A percentile compares a stretch with the other conserved stretches of the same genome.
phyloP scores from a whole-genome alignment of 225 moss, liverwort and hornwort species.

The Thuidium tamariscinum region DNA sequence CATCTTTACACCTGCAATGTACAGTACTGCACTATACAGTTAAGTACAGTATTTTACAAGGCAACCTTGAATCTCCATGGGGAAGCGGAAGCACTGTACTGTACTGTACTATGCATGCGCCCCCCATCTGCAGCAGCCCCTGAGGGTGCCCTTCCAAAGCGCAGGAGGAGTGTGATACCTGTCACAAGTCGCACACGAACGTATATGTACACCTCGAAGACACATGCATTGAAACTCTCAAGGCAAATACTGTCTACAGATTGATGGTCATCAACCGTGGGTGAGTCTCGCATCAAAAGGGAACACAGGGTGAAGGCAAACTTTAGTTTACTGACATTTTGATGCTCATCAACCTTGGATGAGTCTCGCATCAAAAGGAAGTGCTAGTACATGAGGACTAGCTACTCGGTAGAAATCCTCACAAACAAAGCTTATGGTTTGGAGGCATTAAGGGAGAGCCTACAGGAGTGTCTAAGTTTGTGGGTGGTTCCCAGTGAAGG shows the following conservation, averaged over 20 bases:
- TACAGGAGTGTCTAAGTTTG: not conserved
- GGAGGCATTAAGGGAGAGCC: not conserved
- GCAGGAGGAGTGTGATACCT: not conserved
- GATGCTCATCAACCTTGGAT: conserved; percentile 17
- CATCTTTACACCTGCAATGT: not conserved
- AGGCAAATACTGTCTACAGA: not conserved
- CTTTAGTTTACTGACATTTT: not conserved
- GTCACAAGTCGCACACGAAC: not conserved
- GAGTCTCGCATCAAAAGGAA: conserved; percentile 6
- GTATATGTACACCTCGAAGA: not conserved
- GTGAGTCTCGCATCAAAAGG: conserved; percentile 8
- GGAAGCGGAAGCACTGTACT: not conserved
- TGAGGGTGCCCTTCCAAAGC: not conserved
- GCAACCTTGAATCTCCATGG: not conserved
- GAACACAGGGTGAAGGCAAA: not conserved
- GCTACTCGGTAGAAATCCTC: not conserved
- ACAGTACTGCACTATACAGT: not conserved
- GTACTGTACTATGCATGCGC: not conserved
- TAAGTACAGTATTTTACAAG: not conserved
- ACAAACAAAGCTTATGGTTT: not conserved
- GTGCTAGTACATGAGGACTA: not conserved
- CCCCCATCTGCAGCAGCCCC: not conserved
- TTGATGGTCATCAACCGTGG: conserved; percentile 17
- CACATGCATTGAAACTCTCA: not conserved
- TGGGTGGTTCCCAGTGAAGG: not conserved